Conservation (phyloP, 306 rosid species). For the Cajanus cajan region DNA sequence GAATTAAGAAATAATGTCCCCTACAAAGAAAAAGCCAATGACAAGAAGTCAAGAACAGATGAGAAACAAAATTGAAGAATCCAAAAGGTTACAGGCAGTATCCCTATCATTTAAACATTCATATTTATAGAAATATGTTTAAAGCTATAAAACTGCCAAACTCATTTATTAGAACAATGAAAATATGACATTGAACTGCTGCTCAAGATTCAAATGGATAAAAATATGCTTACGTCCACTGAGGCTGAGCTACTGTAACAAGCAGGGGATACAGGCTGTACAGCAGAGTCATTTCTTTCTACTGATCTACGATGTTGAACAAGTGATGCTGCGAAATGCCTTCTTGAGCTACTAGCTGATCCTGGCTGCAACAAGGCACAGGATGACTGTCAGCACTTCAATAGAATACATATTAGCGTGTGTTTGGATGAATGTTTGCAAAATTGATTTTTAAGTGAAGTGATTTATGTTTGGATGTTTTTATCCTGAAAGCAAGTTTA, state of each 20-base stretch:
- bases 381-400: conserved; percentile 8
- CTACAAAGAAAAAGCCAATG: neutral
- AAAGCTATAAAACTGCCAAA: neutral
- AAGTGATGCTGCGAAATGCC: conserved; percentile 36
- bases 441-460: too few species aligned
- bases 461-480: too few species aligned
- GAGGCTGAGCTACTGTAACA: conserved; percentile 52
- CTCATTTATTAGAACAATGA: neutral
- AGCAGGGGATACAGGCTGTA: conserved; percentile 48
- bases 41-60: neutral
- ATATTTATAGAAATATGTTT: neutral
- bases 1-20: neutral
- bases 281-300: conserved; percentile 34
- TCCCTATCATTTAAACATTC: neutral
- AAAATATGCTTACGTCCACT: conserved; percentile 48
- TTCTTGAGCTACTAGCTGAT: conserved; percentile 37
- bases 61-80: neutral
- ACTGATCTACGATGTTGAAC: conserved; percentile 37
- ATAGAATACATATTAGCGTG: neutral
- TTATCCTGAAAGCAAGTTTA: too few species aligned
- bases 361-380: conserved; percentile 50
- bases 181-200: neutral
- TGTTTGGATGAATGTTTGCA: too few species aligned
- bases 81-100: neutral
- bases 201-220: neutral